These are phyloP conservation scores for Colletotrichum coccodes DNA, from an alignment of 2,329 filamentous ascomycete genomes.

Conservation along the genomic window DNA sequence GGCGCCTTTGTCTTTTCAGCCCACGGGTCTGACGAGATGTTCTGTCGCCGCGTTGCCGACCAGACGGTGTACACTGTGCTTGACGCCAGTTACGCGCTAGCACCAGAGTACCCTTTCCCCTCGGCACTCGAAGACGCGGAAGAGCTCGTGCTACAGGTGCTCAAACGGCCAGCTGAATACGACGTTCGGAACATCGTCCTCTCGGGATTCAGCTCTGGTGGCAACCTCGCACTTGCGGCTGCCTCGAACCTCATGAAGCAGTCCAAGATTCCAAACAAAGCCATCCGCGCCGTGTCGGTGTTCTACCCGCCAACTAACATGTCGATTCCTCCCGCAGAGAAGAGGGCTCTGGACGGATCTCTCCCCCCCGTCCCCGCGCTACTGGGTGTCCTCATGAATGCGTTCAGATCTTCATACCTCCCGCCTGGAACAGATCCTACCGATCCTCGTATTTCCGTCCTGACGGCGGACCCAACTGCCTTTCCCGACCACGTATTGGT, in stretches of 20 bases:
- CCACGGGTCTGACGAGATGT: neutral
- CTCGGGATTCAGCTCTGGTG: constrained; percentile 1
- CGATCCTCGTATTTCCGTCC: neutral
- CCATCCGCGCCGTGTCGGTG: neutral
- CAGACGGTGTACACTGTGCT: neutral
- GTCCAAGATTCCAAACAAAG: too few species aligned
- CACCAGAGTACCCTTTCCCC: neutral
- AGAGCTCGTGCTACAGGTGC: neutral
- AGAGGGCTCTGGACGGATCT: neutral
- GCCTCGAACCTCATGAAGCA: neutral
- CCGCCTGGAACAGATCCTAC: neutral
- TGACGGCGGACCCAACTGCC: neutral
- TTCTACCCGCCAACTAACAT: constrained; percentile 9
- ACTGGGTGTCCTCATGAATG: neutral
- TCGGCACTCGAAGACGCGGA: neutral
- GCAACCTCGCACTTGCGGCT: neutral
- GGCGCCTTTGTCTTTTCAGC: constrained; percentile 4
- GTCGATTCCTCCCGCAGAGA: neutral
- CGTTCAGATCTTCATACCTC: neutral
- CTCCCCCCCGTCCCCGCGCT: neutral
- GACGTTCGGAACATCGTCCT: neutral
- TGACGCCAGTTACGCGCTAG: constrained; percentile 8
- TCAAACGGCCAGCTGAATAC: neutral
- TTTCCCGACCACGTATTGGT: neutral
- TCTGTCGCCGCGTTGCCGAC: neutral